Base-by-base conservation (phyloP, 2,329 filamentous ascomycete species). In the Aspergillus latus region DNA sequence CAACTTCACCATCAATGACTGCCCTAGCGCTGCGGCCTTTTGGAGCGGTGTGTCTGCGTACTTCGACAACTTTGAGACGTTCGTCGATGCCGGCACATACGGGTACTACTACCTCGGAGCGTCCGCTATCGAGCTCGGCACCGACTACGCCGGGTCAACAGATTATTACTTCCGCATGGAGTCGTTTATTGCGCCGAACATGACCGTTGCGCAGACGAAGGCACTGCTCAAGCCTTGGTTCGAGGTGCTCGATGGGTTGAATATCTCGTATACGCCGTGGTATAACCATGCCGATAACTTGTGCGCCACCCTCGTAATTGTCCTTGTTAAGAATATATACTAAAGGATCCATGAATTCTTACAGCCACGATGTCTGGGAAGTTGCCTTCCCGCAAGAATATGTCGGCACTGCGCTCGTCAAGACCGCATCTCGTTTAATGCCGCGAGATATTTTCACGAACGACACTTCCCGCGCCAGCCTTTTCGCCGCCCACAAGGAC, bases 161-260 rank as follows among this genome's bases (percentile, higher is more conserved):
- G 60, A 66, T 40, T 66, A 62, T 15, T 64, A 67, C 43, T 66
- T 67, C 59, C 62, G 65, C 32, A 67, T 66, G 58, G 48, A 64
- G 16, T 67, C 65, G 0, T 63, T 66, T 9, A 40, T 67, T 2
- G 64, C 63, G 0, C 63, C 62, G 0, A 62, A 66, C n/a, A 66
- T 63, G 59, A 61, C 47, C 9, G 44, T 67, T 28, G 15, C 59
- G 1, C 53, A 65, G 53, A 66, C 63, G 6, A 32, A 62, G 48
- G 28, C 44, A 1, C 55, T 66, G 8, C 46, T 66, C 5, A 54
- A 53, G 36, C 64, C 64, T 2, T 66, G 61, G 60, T 66, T 64
- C 26, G 46, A 59, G 15, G 42, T 51, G 34, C 61, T 66, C 1
- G 53, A 66, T 30, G 48, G n/a, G 21, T 49, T 62, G 9, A 60